Evolutionary conservation across 1,139 yeast species (phyloP), one percentile per base, ranked within the genome.

Genomic region (Pichia sp.): DNA sequence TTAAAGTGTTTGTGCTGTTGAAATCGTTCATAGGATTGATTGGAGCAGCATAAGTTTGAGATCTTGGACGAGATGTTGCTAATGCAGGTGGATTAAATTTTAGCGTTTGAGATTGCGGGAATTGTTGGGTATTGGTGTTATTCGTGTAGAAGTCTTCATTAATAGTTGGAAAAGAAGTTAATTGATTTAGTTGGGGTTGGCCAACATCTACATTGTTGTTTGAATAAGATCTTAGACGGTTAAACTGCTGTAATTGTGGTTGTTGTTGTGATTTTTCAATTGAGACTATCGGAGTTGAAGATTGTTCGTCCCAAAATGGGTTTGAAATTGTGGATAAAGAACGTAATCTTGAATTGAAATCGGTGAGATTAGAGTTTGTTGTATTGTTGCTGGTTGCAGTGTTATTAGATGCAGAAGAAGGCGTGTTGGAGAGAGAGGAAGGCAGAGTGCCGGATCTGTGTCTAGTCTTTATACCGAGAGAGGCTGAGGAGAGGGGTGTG

Each of bases 381-480:
- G 10, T 18, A 9, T 15, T 14, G 16, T 4, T 14, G 10, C 9
- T 14, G 18, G 7, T 26, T n/a, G n/a, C n/a, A n/a, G n/a, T n/a
- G n/a, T n/a, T n/a, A n/a, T n/a, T n/a, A n/a, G n/a, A n/a, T n/a
- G n/a, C n/a, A n/a, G n/a, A 18, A 10, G 20, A 8, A 7, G 16
- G 20, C 7, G 16, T 48, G 5, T 30, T 11, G 11, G 35, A 27
- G 41, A 70, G 62, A 33, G 70, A 61, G n/a, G 77, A 68, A 3
- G 79, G 78, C 25, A 73, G 55, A 13, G 82, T 76, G 3, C 80
- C 81, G 4, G 82, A 75, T 51, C 82, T 64, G 47, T 72, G 68
- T 50, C 81, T 64, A 14, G 70, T 57, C 50, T 66, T 55, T 32
- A 62, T 55, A 3, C 70, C 70, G 7, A 47, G 23, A 13, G 45